Conservation (phyloP, 2,329 filamentous ascomycete genomes). For the Cladorrhinum sp. region DNA sequence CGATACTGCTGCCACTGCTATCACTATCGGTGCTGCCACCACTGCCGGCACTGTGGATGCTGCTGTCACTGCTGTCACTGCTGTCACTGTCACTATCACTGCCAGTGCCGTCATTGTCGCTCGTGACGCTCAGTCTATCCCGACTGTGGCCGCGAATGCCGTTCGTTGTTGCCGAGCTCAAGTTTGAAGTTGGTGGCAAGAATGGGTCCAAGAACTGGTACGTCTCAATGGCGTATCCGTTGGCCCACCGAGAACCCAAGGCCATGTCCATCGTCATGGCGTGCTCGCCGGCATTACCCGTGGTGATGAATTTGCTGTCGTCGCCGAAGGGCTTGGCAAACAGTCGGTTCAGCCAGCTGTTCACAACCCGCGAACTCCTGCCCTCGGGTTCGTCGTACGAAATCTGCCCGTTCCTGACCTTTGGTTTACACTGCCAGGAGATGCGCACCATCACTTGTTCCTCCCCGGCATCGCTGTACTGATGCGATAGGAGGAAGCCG, state of each 20-base stretch:
- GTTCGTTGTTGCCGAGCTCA: neutral
- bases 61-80: neutral
- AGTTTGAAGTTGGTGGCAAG: slow-evolving; percentile 12
- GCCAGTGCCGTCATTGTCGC: neutral
- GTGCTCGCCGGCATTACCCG: slow-evolving; percentile 35
- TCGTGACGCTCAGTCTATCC: neutral
- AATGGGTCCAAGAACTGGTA: slow-evolving; percentile 34
- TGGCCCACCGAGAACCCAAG: slow-evolving; percentile 30
- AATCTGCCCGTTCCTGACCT: slow-evolving; percentile 27
- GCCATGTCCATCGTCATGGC: slow-evolving; percentile 39
- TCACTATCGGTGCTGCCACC: neutral
- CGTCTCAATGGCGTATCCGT: slow-evolving; percentile 36
- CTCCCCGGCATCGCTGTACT: neutral
- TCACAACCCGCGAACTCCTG: slow-evolving; percentile 32
- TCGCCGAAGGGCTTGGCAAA: slow-evolving; percentile 8
- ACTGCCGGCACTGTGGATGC: neutral
- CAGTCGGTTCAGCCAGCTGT: slow-evolving; percentile 32
- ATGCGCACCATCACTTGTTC: slow-evolving; percentile 33
- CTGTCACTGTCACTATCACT: neutral
- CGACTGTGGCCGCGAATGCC: neutral
- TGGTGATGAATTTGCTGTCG: slow-evolving; percentile 27
- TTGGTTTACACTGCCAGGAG: slow-evolving; percentile 34
- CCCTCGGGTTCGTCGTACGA: slow-evolving; percentile 29
- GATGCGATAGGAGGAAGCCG: slow-evolving; percentile 29
- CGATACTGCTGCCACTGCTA: neutral